Conservation (phyloP, 192 early-diverging fungal species). For the Coemansia sp. region DNA sequence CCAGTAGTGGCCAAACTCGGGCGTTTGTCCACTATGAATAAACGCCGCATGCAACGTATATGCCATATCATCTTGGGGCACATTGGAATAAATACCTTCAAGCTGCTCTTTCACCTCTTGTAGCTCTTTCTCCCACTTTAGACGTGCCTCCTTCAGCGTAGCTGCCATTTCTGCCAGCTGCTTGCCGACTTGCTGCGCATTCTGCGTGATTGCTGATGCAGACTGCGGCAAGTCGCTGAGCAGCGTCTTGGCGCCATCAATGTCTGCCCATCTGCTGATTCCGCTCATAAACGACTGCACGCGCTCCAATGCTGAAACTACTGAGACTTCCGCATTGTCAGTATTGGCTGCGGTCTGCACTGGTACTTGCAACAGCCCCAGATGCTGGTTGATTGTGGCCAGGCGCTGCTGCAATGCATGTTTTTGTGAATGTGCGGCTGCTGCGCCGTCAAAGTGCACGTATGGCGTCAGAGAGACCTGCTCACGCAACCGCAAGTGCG, state of each 20-base stretch:
- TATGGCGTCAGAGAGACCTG: constrained; percentile 62
- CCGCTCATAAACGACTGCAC: constrained; percentile 30
- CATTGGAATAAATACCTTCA: constrained; percentile 20
- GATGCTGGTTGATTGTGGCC: not conserved
- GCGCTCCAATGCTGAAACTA: constrained; percentile 29
- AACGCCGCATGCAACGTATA: constrained; percentile 77
- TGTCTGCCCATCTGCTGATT: constrained; percentile 24
- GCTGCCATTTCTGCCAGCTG: constrained; percentile 11
- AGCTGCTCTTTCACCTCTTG: constrained; percentile 1
- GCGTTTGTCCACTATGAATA: constrained; percentile 65
- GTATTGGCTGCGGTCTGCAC: not conserved
- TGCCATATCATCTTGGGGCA: constrained; percentile 19
- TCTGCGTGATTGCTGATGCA: not conserved
- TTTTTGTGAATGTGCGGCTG: not conserved
- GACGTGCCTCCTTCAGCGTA: constrained; percentile 9
- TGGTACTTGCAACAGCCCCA: constrained; percentile 20
- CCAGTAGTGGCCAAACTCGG: constrained; percentile 78
- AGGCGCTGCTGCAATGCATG: constrained; percentile 10
- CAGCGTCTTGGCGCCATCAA: constrained; percentile 10
- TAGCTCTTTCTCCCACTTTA: constrained; percentile 17
- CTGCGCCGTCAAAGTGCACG: constrained; percentile 23
- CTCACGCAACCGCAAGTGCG: constrained; percentile 61
- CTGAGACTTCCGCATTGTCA: constrained; percentile 10
- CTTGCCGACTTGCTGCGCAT: constrained; percentile 3
- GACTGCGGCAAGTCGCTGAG: constrained; percentile 22